phyloP scores from a whole-genome alignment of 2,329 filamentous ascomycete species.

The Bipolaris bicolor region DNA sequence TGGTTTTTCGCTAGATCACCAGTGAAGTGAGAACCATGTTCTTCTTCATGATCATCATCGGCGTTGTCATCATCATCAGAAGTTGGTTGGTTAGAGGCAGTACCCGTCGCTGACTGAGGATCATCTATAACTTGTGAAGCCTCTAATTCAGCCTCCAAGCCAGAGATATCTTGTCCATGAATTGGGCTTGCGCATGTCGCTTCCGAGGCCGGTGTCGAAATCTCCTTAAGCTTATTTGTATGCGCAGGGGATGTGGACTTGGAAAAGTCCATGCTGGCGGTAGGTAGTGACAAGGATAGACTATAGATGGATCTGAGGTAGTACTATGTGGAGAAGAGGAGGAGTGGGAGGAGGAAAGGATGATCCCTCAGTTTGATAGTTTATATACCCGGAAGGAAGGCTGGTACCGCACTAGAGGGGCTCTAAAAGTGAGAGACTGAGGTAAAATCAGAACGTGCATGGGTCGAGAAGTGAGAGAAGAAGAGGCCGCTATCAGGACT shows the following conservation, averaged over 20 bases:
- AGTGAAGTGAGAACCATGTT: background rate
- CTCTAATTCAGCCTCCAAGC: background rate
- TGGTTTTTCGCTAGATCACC: background rate
- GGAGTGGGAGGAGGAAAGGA: too few relatives aligned
- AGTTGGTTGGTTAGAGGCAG: background rate
- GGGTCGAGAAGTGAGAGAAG: background rate
- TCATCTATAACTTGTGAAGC: background rate
- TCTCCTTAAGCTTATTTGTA: too few relatives aligned
- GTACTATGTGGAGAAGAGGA: too few relatives aligned
- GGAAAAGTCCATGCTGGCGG: background rate
- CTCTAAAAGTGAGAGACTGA: background rate
- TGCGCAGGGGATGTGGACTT: background rate
- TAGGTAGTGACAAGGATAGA: background rate
- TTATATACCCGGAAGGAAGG: background rate
- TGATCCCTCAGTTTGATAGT: too few relatives aligned
- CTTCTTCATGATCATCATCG: background rate
- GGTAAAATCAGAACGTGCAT: background rate
- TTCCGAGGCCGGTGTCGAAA: background rate
- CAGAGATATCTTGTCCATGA: too few relatives aligned
- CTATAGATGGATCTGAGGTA: too few relatives aligned
- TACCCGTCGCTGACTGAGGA: background rate
- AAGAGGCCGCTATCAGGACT: background rate
- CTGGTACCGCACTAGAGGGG: background rate
- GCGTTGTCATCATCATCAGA: background rate
- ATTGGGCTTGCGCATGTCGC: too few relatives aligned